phyloP scores from a whole-genome alignment of 2,329 filamentous ascomycete genomes.

The Dryadomyces quercivorus region DNA sequence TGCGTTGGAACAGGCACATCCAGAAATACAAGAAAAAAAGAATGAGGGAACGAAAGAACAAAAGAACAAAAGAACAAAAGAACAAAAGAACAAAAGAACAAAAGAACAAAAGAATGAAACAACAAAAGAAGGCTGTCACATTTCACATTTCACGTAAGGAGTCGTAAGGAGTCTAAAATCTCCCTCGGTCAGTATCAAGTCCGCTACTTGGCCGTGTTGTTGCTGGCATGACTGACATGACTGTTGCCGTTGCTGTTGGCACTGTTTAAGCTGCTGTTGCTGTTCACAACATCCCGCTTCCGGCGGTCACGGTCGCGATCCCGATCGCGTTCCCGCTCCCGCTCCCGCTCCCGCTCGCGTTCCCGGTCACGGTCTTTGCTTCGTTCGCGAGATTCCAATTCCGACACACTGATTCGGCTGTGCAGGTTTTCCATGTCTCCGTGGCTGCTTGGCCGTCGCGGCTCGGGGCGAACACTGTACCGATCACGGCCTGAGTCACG shows the following conservation, averaged over 20 bases:
- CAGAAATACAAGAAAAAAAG: too few relatives aligned
- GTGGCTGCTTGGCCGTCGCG: constrained; percentile 36
- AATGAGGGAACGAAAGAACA: too few relatives aligned
- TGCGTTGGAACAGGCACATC: too few relatives aligned
- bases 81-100: too few relatives aligned
- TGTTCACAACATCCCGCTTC: neutral
- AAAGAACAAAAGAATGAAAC: too few relatives aligned
- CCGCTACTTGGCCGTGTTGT: neutral
- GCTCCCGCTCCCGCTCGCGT: neutral
- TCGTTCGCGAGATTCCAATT: constrained; percentile 13
- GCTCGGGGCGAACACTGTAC: constrained; percentile 26
- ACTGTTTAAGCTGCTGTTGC: constrained; percentile 3
- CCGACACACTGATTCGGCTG: constrained; percentile 6
- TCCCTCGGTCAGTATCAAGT: neutral
- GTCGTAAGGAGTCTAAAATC: too few relatives aligned
- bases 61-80: too few relatives aligned
- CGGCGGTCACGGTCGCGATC: constrained; percentile 11
- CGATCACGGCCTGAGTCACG: constrained; percentile 21
- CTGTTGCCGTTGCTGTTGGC: constrained; percentile 1
- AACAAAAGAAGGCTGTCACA: too few relatives aligned
- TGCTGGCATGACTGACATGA: neutral
- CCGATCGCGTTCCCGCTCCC: neutral
- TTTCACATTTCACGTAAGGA: too few relatives aligned
- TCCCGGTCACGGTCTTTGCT: neutral
- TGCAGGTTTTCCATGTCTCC: constrained; percentile 33